These are phyloP conservation scores for Cyberlindnera subsufficiens DNA, from an alignment of 805 yeast genomes.

Conservation along the genomic window DNA sequence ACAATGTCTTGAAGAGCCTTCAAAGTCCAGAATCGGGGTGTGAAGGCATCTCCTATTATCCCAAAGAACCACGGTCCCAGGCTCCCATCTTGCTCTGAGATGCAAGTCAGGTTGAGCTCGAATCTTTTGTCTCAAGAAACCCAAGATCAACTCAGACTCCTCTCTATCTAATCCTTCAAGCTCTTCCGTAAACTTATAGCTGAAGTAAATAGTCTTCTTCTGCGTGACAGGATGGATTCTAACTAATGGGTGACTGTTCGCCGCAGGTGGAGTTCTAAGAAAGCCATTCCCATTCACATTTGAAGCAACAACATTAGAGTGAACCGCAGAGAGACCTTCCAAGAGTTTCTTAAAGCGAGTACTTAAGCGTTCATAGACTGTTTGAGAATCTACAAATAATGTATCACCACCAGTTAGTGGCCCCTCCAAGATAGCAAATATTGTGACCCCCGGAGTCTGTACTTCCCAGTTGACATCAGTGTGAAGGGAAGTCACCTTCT, in stretches of 20 bases:
- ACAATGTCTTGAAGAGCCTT: constrained; percentile 66
- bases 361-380: constrained; percentile 67
- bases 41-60: constrained; percentile 71
- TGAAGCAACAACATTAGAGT: constrained; percentile 70
- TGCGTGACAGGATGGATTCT: constrained; percentile 73
- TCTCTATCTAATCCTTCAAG: constrained; percentile 69
- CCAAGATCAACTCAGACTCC: constrained; percentile 57
- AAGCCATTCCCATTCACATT: constrained; percentile 40
- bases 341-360: constrained; percentile 55
- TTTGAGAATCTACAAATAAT: constrained; percentile 58
- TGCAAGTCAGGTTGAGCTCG: constrained; percentile 53
- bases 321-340: constrained; percentile 57
- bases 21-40: constrained; percentile 69
- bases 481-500: constrained; percentile 54
- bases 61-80: constrained; percentile 68
- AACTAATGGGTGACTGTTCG: constrained; percentile 57
- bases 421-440: constrained; percentile 55
- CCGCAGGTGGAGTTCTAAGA: constrained; percentile 58
- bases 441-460: constrained; percentile 59
- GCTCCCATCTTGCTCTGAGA: constrained; percentile 66
- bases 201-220: constrained; percentile 50
- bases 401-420: constrained; percentile 74
- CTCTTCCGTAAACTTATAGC: constrained; percentile 51
- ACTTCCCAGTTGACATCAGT: constrained; percentile 65
- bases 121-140: constrained; percentile 49